Base-by-base conservation (phyloP, 176 grass and related monocot species). In the Rhynchospora breviuscula region DNA sequence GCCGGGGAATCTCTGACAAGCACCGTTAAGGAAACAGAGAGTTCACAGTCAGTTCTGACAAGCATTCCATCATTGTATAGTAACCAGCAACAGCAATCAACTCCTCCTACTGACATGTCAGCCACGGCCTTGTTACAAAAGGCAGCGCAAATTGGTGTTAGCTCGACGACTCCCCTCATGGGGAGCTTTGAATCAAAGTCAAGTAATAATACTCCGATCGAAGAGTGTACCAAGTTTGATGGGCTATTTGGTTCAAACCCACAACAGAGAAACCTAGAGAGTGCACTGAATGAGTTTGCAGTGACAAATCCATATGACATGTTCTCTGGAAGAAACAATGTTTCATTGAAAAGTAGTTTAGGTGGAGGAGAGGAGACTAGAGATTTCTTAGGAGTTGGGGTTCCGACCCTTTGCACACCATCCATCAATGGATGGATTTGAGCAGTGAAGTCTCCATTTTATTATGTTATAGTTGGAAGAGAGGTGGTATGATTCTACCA, bases 311-410 rank as follows among this genome's bases (percentile, higher is more conserved):
- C 86, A 10, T 88, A 89, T 81, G 94, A 88, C 76, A 81, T 90
- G 5, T 78, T 91, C 17, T 77, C 85, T 6, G 84, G 83, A 2
- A 84, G 84, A 67, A 86, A 85, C 78, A 81, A 35, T 69, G 69
- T 81, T 10, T 76, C 68, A 56, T 87, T 87, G 83, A 81, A 93
- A 46, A 87, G 66, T 81, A 81, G 70, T 12, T 22, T 78, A 78
- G 73, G 73, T 31, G 87, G 85, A 31, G 68, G 66, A 63, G 94
- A 93, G 49, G 90, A 92, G 66, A 97, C 94, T 23, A 90, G 92
- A 82, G 94, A 97, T 79, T 97, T 97, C 85, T 78, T 97, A 76
- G 94, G 94, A 67, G 94, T 97, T 61, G 94, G 92, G 59, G 67
- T 92, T 81, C 94, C 90, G 86, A 83, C 92, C 9, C 88, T 97